Conservation (phyloP, 2,329 filamentous ascomycete genomes). For the Cladophialophora psammophila region DNA sequence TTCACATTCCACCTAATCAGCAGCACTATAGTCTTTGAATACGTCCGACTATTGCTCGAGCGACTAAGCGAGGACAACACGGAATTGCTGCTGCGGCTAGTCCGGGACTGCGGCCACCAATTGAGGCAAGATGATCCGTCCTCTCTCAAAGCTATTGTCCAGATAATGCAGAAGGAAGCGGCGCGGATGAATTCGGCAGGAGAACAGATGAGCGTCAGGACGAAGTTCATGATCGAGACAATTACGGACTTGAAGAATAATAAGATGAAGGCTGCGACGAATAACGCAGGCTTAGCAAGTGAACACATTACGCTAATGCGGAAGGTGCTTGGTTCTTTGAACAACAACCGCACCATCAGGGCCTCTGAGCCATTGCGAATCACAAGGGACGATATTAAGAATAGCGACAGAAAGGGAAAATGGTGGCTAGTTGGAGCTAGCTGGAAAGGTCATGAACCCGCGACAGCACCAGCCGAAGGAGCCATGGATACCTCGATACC, state of each 20-base stretch:
- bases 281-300: slow-evolving; percentile 73
- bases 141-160: slow-evolving; percentile 85
- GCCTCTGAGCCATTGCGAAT: slow-evolving; percentile 83
- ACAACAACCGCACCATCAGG: slow-evolving; percentile 65
- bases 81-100: slow-evolving; percentile 83
- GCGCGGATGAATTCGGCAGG: slow-evolving; percentile 71
- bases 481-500: slow-evolving; percentile 24
- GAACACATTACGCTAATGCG: slow-evolving; percentile 90
- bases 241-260: slow-evolving; percentile 96
- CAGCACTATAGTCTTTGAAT: slow-evolving; percentile 86
- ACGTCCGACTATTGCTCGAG: slow-evolving; percentile 77
- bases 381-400: slow-evolving; percentile 79
- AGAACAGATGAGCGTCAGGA: slow-evolving; percentile 74
- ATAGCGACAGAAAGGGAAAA: slow-evolving; percentile 86
- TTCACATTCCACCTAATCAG: slow-evolving; percentile 92
- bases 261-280: slow-evolving; percentile 77
- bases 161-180: slow-evolving; percentile 76
- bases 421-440: slow-evolving; percentile 99
- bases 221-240: slow-evolving; percentile 96
- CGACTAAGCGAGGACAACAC: slow-evolving; percentile 85
- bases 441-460: slow-evolving; percentile 64
- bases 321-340: slow-evolving; percentile 82
- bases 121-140: slow-evolving; percentile 88
- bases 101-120: slow-evolving; percentile 80
- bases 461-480: slow-evolving; percentile 39